Evolutionary conservation across 1,139 yeast genomes (phyloP).

Genomic region (Protomyces inouyei): DNA sequence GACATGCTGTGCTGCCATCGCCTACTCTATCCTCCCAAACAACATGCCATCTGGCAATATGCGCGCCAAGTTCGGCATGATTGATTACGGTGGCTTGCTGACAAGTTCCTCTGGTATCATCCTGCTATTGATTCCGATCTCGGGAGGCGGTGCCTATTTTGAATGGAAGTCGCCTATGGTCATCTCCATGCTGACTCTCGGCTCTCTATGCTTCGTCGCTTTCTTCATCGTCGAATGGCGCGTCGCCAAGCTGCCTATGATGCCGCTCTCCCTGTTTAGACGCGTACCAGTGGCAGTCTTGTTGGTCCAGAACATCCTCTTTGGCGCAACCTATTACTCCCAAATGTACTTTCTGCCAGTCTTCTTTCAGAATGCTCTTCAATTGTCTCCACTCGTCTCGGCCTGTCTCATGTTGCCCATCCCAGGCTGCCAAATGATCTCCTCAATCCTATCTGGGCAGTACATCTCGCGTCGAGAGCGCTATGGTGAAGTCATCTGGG

Average conservation of each 20-base stretch:
- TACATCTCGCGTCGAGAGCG: conserved; percentile 4
- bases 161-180: conserved; percentile 15
- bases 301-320: background rate
- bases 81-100: background rate
- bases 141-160: conserved; percentile 12
- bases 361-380: conserved; percentile 1
- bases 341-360: conserved; percentile 5
- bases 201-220: background rate
- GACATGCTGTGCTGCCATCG: background rate
- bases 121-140: conserved; percentile 12
- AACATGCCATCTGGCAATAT: background rate
- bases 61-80: background rate
- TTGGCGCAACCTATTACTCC: conserved; percentile 2
- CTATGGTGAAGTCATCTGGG: conserved; percentile 4
- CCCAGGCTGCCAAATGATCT: conserved; percentile 2
- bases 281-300: background rate
- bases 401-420: conserved; percentile 21
- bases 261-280: background rate
- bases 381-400: conserved; percentile 6
- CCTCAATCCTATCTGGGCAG: conserved; percentile 12
- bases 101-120: background rate
- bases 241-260: conserved; percentile 1
- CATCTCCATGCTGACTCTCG: conserved; percentile 4
- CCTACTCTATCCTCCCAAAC: background rate
- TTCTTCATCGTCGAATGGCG: conserved; percentile 4